phyloP scores from a whole-genome alignment of 1,139 yeast genomes.

The Zhuliangozyma blackwelliae region DNA sequence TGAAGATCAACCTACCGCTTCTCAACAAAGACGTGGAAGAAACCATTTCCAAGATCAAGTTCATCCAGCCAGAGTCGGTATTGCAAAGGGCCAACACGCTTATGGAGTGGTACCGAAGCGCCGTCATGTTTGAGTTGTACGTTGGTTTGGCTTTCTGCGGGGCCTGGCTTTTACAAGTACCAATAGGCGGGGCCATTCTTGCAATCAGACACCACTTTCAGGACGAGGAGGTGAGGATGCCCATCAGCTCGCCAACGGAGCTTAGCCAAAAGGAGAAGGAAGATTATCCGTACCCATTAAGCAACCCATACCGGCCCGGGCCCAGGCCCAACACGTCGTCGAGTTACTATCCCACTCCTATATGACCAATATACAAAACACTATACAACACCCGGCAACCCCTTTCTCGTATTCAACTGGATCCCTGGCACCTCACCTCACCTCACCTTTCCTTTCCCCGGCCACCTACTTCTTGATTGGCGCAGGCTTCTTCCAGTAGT shows the following conservation, averaged over 20 bases:
- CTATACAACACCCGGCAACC: conserved; percentile 1
- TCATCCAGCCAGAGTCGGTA: conserved; percentile 4
- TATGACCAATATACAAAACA: background rate
- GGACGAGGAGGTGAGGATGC: background rate
- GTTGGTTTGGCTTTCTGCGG: conserved; percentile 41
- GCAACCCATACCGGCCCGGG: conserved; percentile 1
- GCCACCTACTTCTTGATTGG: conserved; percentile 33
- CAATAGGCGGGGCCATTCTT: conserved; percentile 26
- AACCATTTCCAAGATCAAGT: conserved; percentile 6
- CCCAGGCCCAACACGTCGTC: conserved; percentile 4
- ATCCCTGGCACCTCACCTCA: background rate
- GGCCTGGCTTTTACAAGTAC: conserved; percentile 45
- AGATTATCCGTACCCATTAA: conserved; percentile 29
- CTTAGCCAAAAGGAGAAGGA: conserved; percentile 23
- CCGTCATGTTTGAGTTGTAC: conserved; percentile 41
- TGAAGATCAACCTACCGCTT: conserved; percentile 56
- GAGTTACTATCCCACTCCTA: conserved; percentile 5
- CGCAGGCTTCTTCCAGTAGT: conserved; percentile 78
- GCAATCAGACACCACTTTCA: conserved; percentile 1
- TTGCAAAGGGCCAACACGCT: conserved; percentile 16
- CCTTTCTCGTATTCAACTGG: too few relatives aligned
- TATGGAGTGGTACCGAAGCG: conserved; percentile 24
- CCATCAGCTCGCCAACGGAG: conserved; percentile 25
- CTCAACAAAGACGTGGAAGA: conserved; percentile 6
- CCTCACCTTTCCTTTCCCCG: too few relatives aligned